These are phyloP conservation scores for Solidago caesia DNA, from an alignment of 129 eudicot species.

Conservation along the genomic window DNA sequence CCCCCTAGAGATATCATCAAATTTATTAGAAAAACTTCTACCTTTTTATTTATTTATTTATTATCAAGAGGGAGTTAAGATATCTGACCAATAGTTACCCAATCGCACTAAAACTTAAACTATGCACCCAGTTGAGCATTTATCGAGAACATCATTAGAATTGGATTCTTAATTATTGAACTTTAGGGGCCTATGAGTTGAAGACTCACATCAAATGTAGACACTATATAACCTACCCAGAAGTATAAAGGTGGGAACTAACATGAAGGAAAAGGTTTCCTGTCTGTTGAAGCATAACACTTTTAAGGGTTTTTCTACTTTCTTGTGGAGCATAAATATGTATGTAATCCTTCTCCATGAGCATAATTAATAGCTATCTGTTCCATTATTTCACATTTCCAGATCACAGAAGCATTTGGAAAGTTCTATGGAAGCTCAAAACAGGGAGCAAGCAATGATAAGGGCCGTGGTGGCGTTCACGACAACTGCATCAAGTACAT, in stretches of 20 bases:
- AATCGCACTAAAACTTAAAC: no score
- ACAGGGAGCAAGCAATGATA: slow-evolving; percentile 58
- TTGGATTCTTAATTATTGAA: no score
- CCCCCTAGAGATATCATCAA: no score
- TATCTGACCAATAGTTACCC: no score
- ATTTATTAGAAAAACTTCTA: no score
- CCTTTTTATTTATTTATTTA: no score
- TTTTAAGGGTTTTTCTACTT: not conserved
- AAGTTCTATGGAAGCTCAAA: slow-evolving; percentile 91
- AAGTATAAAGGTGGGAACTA: not conserved
- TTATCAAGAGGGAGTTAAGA: no score
- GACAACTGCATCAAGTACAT: slow-evolving; percentile 91
- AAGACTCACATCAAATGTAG: not conserved
- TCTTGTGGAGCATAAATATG: not conserved
- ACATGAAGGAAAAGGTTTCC: not conserved
- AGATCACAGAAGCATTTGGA: slow-evolving; percentile 92
- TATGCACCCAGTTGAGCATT: no score
- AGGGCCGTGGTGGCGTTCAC: slow-evolving; percentile 61
- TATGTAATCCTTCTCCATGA: not conserved
- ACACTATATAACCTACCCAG: not conserved
- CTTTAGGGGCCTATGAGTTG: no score
- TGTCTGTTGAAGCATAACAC: not conserved
- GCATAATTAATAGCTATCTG: not conserved
- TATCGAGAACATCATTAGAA: no score
- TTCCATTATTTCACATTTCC: slow-evolving; percentile 31